These are phyloP conservation scores for Tylopilus subfusipes DNA, from an alignment of 768 basidiomycete species.

Conservation along the genomic window DNA sequence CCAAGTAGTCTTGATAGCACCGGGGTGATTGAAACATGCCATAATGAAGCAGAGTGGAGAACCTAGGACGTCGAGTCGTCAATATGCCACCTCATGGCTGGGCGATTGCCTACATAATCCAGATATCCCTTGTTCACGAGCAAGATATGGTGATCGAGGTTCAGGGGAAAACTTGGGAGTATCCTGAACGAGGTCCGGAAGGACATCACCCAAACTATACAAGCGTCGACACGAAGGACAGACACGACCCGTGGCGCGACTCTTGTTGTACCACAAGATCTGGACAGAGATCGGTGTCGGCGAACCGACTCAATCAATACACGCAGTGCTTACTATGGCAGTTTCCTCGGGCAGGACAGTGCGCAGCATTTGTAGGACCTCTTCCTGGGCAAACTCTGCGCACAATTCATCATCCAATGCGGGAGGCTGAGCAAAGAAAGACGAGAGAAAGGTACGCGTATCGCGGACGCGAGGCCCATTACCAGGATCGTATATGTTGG, in stretches of 20 bases:
- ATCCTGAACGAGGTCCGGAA: slow-evolving; percentile 45
- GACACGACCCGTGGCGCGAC: slow-evolving; percentile 61
- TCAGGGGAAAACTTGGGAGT: slow-evolving; percentile 13
- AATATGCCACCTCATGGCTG: not conserved
- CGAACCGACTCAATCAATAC: not conserved
- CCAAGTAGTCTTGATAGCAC: slow-evolving; percentile 64
- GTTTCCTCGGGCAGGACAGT: slow-evolving; percentile 68
- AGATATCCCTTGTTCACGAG: slow-evolving; percentile 66
- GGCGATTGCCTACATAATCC: slow-evolving; percentile 59
- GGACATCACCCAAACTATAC: slow-evolving; percentile 64
- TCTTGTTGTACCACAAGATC: slow-evolving; percentile 88
- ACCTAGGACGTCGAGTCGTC: slow-evolving; percentile 40
- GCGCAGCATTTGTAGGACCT: slow-evolving; percentile 69
- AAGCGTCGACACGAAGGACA: slow-evolving; percentile 77
- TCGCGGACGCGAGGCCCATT: slow-evolving; percentile 75
- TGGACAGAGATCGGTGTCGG: slow-evolving; percentile 23
- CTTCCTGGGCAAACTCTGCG: slow-evolving; percentile 73
- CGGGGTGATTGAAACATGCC: slow-evolving; percentile 62
- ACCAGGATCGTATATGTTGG: slow-evolving; percentile 75
- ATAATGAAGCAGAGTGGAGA: slow-evolving; percentile 75
- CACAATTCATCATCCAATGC: slow-evolving; percentile 64
- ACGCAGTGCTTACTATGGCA: slow-evolving; percentile 66
- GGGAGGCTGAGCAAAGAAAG: slow-evolving; percentile 66
- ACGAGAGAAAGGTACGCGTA: slow-evolving; percentile 58
- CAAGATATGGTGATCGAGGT: slow-evolving; percentile 38